Evolutionary conservation across 805 yeast genomes (phyloP), one percentile per base, ranked within the genome.

Genomic region (Scheffersomyces coipomensis): DNA sequence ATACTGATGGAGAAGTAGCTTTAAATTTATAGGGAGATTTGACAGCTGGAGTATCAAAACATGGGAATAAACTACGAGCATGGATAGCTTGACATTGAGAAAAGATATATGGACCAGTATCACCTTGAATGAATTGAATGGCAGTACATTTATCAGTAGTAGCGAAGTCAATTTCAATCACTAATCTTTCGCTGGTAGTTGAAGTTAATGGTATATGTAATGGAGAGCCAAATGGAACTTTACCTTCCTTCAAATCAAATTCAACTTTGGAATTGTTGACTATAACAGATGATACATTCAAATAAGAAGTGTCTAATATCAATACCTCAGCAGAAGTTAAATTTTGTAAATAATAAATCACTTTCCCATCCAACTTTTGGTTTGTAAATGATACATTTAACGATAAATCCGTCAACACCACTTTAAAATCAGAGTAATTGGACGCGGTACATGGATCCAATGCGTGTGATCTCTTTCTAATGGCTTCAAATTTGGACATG

Each of bases 41-140:
- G 18, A 58, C 52, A 3, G 57, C 62, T 4, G 68, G 68, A 3
- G 67, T 63, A 40, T 63, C 68, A 44, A 63, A 63, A 42, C 68
- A 60, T 3, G 68, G 68, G 47, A 60, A 62, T 37, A 63, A 48
- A 22, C 62, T 57, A 27, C 68, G 49, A 19, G 67, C 68, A 39
- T 63, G 68, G 35, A 61, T 61, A 29, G 65, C 55, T 45, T 63
- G 62, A 43, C 69, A 61, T 45, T 63, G 69, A 21, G 66, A 62
- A 43, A 63, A 63, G 37, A 62, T 45, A 46, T 57, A 63, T 1
- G 66, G 64, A 16, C 62, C 66, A 3, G 55, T 54, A 35, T 62
- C 62, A 16, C 66, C 66, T 32, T 58, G 52, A 36, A 63, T 56
- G 34, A 63, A 63, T 46, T 63, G 69, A 24, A 63, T 43, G 4